phyloP scores from a whole-genome alignment of 352 stramenopile species.

The Phytopythium sindhum region DNA sequence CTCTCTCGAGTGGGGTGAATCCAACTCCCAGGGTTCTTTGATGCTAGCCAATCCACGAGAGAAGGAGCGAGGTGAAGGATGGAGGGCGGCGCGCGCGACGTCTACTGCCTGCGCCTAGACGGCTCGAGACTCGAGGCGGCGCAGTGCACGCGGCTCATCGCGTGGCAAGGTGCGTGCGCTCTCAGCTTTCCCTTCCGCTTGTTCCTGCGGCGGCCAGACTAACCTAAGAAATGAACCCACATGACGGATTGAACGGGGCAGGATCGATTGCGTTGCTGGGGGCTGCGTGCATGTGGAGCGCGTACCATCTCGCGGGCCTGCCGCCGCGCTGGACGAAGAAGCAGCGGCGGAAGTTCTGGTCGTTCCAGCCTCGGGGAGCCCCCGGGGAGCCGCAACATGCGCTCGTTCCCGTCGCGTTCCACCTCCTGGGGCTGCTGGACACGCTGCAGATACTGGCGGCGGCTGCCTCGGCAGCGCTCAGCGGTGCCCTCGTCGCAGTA shows the following conservation, averaged over 20 bases:
- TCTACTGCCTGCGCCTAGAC: conserved; percentile 7
- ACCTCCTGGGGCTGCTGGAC: conserved; percentile 1
- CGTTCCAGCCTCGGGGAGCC: background rate
- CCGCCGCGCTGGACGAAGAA: conserved; percentile 9
- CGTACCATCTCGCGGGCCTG: conserved; percentile 3
- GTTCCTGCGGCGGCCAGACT: background rate
- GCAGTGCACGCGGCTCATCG: conserved; percentile 2
- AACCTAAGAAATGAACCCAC: background rate
- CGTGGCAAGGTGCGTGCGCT: conserved; percentile 5
- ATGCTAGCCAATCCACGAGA: too few species aligned
- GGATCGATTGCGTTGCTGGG: background rate
- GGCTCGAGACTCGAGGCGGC: conserved; percentile 4
- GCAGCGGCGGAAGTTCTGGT: background rate
- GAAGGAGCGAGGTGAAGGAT: background rate
- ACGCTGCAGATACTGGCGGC: background rate
- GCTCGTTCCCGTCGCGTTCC: background rate
- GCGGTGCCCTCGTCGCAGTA: background rate
- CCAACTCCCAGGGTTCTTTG: too few species aligned
- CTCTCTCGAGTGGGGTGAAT: background rate
- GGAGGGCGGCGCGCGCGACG: background rate
- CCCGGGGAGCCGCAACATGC: background rate
- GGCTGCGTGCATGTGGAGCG: conserved; percentile 7
- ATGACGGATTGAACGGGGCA: background rate
- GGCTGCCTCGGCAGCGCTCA: background rate
- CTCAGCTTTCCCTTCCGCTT: background rate